Base-by-base conservation (phyloP, 805 yeast species). In the Myxozyma neglecta region DNA sequence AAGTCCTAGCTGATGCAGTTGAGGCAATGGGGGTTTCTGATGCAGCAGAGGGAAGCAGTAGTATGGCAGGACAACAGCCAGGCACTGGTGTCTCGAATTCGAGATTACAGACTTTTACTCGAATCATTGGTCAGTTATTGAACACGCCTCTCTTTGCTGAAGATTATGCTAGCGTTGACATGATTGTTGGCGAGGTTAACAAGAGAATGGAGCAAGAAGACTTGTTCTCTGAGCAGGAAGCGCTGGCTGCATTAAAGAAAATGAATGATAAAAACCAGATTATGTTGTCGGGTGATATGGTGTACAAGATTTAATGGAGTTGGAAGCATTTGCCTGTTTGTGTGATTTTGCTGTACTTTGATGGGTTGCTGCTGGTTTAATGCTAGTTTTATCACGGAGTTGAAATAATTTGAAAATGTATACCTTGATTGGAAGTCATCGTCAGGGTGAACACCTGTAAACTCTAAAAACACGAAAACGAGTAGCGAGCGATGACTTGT, bases 21-120 rank as follows among this genome's bases (percentile, higher is more conserved):
- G 62, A 68, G 14, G 66, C 63, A 2, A 53, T 68, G 63, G 70
- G 68, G 13, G 67, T 68, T 29, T 57, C 64, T 7, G 71, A 59
- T 29, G 53, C 67, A 1, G 55, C 66, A 2, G 67, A 24, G 8
- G 56, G 48, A 24, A 45, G 54, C 18, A 24, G 53, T 36, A 24
- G 47, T 24, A 52, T 45, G 57, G 61, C 67, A 57, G 56, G 60
- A 57, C 35, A 66, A 66, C 46, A 53, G 60, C 36, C 71, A 69
- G 39, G 79, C 20, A 54, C 77, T 11, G 73, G 73, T 9, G 77
- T 85, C 18, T 83, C 88, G 3, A 78, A 79, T 1, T 77, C 80
- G 18, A 77, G 90, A 66, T 75, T 79, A 55, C 76, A 75, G n/a
- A 69, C 71, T 36, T 80, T 85, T 69, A 78, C 80, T 20, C 76